Evolutionary conservation across 129 eudicot genomes (phyloP).

Genomic region (Flaveria robusta): DNA sequence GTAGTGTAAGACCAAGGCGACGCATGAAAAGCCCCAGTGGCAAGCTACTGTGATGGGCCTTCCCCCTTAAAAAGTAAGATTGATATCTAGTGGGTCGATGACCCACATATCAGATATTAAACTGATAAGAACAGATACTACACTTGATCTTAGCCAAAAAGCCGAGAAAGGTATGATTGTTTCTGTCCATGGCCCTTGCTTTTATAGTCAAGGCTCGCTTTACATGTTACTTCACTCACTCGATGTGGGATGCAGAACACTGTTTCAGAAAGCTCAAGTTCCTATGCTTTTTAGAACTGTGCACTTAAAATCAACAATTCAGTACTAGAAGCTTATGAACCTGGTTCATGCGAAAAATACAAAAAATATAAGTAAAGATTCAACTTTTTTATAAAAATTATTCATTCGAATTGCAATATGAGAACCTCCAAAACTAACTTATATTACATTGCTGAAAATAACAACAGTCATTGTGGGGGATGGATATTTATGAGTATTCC

Average conservation of each 20-base stretch:
- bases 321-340: no score
- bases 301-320: no score
- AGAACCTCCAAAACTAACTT: neutral
- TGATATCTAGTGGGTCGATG: slow-evolving; percentile 35
- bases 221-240: neutral
- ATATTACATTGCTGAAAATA: neutral
- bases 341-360: no score
- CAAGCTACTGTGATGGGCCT: neutral
- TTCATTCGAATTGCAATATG: neutral
- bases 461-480: no score
- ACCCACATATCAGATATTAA: slow-evolving; percentile 38
- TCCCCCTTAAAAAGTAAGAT: slow-evolving; percentile 27
- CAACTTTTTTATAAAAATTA: neutral
- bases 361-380: neutral
- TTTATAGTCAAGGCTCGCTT: neutral
- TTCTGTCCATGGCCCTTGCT: neutral
- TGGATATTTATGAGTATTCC: no score
- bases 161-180: slow-evolving; percentile 70
- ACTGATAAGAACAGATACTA: slow-evolving; percentile 75
- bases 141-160: slow-evolving; percentile 84
- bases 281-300: no score
- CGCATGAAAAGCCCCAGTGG: neutral
- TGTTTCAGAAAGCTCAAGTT: no score
- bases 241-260: slow-evolving; percentile 1
- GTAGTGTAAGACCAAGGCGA: slow-evolving; percentile 9